A percentile compares a stretch with the other conserved stretches of the same genome.
These are phyloP conservation scores for Teunomyces funiuensis DNA, from an alignment of 805 yeast species.

Conservation along the genomic window DNA sequence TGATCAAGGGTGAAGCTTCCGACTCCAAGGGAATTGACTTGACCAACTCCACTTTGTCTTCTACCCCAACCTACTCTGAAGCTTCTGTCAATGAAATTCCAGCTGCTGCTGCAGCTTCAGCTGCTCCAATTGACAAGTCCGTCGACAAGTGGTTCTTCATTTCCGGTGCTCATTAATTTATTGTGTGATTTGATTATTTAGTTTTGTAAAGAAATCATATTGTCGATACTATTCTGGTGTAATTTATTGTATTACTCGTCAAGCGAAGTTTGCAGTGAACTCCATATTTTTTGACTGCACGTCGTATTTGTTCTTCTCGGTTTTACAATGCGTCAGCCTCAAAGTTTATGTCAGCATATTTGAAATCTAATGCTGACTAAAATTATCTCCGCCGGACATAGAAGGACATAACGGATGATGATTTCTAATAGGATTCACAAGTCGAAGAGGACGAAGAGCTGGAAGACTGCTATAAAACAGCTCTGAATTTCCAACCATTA, in stretches of 20 bases:
- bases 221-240: not conserved
- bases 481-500: not conserved
- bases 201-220: not conserved
- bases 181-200: not conserved
- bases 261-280: too few relatives aligned
- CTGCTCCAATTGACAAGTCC: conserved; percentile 95
- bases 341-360: too few relatives aligned
- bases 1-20: conserved; percentile 47
- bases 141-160: conserved; percentile 99
- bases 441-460: not conserved
- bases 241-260: too few relatives aligned
- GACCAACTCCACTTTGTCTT: conserved; percentile 69
- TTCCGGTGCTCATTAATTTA: conserved; percentile 62
- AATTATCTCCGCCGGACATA: too few relatives aligned
- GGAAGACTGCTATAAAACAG: not conserved
- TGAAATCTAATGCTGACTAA: too few relatives aligned
- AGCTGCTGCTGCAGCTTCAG: conserved; percentile 66
- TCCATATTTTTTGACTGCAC: too few relatives aligned
- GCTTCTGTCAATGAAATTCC: conserved; percentile 55
- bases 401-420: too few relatives aligned
- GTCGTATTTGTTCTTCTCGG: too few relatives aligned
- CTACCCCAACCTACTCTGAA: conserved; percentile 52
- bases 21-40: conserved; percentile 61
- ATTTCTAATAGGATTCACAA: not conserved
- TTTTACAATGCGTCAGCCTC: too few relatives aligned